Evolutionary conservation across 1,139 yeast genomes (phyloP), one percentile per base, ranked within the genome.

Genomic region (Candida tetrigidarum): DNA sequence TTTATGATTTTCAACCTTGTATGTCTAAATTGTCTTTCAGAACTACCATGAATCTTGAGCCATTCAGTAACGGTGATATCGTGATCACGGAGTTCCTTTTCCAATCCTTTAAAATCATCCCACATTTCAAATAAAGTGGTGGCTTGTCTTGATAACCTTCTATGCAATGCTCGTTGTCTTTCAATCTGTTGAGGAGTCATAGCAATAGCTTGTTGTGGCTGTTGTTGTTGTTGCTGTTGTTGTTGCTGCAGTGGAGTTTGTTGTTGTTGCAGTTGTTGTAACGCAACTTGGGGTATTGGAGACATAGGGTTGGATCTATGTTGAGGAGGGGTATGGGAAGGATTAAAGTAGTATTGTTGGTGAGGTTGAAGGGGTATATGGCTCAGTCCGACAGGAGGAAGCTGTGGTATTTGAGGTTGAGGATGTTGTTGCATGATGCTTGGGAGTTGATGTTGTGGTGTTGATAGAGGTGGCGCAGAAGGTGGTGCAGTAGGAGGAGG

Each of bases 21-120:
- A 50, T 67, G 71, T 26, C 71, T 54, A 44, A 68, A 66, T 47
- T 66, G 71, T 26, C 71, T 48, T 48, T 67, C 72, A 3, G 68
- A 62, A 42, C 63, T 57, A 18, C 72, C 70, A 43, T 68, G 74
- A 3, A 66, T 59, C 46, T 66, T 66, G 14, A 67, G 49, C 73
- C 74, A 67, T 47, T 67, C 73, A 8, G 71, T 65, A 5, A 63
- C 55, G 8, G 69, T 55, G 19, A 68, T 59, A 39, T 60, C 67
- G 44, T 64, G 58, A 27, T 59, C 60, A 34, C 56, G 57, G 37
- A 68, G 53, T 27, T 59, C 68, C 39, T 54, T 50, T 41, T 67
- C 72, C 22, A 67, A 50, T 8, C 63, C 57, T 43, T 67, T 68
- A 47, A 65, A 68, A 47, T 68, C 74, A 46, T 68, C 69, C 74